Conservation (phyloP, 352 stramenopile species). For the Globisporangium radiosum region DNA sequence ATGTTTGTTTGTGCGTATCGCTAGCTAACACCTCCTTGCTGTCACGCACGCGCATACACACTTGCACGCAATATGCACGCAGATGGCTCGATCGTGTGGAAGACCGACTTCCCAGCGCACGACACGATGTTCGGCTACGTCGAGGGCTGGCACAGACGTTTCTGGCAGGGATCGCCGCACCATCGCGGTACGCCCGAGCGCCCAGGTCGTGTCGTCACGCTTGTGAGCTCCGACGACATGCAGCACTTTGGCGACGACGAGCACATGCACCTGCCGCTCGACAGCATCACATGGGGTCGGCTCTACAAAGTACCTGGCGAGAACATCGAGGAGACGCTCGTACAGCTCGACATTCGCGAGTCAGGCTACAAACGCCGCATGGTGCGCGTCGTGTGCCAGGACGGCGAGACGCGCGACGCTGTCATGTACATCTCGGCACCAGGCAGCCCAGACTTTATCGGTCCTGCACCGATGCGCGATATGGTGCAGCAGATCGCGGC, state of each 20-base stretch:
- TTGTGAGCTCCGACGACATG: conserved; percentile 77
- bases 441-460: conserved; percentile 80
- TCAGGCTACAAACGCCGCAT: conserved; percentile 74
- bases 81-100: conserved; percentile 28
- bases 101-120: conserved; percentile 23
- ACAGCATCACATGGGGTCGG: conserved; percentile 78
- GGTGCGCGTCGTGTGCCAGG: conserved; percentile 72
- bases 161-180: conserved; percentile 87
- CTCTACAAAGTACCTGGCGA: conserved; percentile 82
- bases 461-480: conserved; percentile 51
- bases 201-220: conserved; percentile 80
- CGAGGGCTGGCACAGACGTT: conserved; percentile 79
- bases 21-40: background rate
- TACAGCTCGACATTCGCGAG: conserved; percentile 81
- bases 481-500: conserved; percentile 82
- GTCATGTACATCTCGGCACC: conserved; percentile 83
- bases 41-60: background rate
- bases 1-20: too few species aligned
- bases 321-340: conserved; percentile 66
- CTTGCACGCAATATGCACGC: too few species aligned
- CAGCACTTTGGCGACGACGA: conserved; percentile 58
- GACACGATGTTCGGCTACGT: conserved; percentile 43
- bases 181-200: conserved; percentile 74
- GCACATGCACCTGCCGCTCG: conserved; percentile 47
- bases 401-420: conserved; percentile 55